Base-by-base conservation (phyloP, 2,329 filamentous ascomycete genomes). In the Claviceps cyperi region DNA sequence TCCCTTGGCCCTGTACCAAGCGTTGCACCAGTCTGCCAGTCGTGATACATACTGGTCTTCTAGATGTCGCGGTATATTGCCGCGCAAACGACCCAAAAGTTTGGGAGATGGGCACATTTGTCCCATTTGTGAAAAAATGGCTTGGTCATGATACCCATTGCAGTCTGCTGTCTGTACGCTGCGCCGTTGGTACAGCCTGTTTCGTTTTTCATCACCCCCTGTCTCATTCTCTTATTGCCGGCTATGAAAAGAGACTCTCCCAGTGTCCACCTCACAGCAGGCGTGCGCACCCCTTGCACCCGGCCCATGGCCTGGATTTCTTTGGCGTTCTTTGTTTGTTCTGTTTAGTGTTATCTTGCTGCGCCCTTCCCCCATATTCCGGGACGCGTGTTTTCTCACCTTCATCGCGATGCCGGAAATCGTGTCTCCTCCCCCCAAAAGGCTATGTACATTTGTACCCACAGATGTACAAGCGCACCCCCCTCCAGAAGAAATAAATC, bases 241-340 rank as follows among this genome's bases (percentile, higher is more conserved):
- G 44, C 45, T 37, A 13, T 49, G 46, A 46, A 24, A 24, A 32
- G 38, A 21, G 19, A 7, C 40, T 52, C 43, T 38, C 46, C 36
- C 35, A 43, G 39, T 45, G 49, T 39, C n/a, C 47, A 46, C 41
- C 45, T 45, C 38, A 39, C 43, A 39, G 41, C 50, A 49, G 53
- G 54, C 48, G 52, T 51, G 53, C 24, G 24, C 24, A 28, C 24
- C 49, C 50, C 52, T 51, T 53, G 54, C 50, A 52, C 51, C 28
- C 51, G 50, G 55, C 48, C 51, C 40, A 49, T 51, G 51, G 50
- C 53, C 50, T 13, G 38, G 5, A 50, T 55, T 51, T 52, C 4
- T 44, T 47, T 28, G 41, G 38, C 37, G n/a, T 37, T 47, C 14
- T 41, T 48, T 15, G 24, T 46, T n/a, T 41, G 19, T 41, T 41